Conservation (phyloP, 305 asterid species). For the Fraxinus albicans region DNA sequence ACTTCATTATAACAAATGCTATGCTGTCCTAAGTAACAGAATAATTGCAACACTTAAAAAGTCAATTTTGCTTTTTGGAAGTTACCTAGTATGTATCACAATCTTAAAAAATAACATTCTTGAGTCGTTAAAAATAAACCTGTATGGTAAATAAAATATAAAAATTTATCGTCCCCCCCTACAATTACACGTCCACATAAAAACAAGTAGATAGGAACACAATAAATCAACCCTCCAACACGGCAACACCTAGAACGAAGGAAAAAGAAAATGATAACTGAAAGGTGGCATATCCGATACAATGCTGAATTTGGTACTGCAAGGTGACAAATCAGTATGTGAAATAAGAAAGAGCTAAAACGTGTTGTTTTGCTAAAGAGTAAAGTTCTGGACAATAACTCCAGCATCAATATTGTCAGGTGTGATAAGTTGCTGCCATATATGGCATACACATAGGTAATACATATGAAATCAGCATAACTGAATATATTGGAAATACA, state of each 20-base stretch:
- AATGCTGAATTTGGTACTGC: not conserved
- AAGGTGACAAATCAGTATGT: not conserved
- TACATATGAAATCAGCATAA: not conserved
- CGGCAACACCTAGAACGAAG: not conserved
- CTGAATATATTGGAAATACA: not conserved
- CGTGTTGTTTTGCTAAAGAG: not conserved
- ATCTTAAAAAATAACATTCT: not conserved
- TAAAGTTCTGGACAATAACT: not conserved
- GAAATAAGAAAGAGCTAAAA: not conserved
- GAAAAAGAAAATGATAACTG: not conserved
- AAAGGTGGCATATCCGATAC: not conserved
- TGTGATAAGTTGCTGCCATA: not conserved
- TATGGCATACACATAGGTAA: not conserved
- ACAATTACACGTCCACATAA: not conserved
- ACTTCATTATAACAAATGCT: not conserved
- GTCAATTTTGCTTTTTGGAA: not conserved
- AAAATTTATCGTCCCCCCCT: not conserved
- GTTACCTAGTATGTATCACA: not conserved
- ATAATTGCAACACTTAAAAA: not conserved
- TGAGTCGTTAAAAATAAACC: not conserved
- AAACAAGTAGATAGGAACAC: not conserved
- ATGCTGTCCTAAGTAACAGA: not conserved
- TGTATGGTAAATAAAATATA: not conserved
- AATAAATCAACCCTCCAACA: not conserved
- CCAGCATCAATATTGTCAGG: too few species aligned